A percentile compares a stretch with the other conserved stretches of the same genome.
phyloP scores from a whole-genome alignment of 2,329 filamentous ascomycete species.

The Pseudogymnoascus sp. region DNA sequence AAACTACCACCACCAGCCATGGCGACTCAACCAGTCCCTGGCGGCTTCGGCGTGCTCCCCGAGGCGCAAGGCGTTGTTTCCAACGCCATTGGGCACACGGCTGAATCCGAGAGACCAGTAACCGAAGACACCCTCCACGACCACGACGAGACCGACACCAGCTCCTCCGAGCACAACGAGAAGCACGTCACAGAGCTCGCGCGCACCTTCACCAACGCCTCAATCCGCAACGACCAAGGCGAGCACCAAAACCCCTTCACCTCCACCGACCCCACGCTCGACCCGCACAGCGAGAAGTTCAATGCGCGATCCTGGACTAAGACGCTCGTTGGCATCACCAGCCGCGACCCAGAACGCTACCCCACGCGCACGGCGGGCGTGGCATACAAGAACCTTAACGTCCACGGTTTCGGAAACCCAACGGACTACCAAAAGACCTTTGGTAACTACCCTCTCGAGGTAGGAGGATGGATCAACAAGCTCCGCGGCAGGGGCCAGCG shows the following conservation, averaged over 20 bases:
- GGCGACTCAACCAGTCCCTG: slow-evolving; percentile 1
- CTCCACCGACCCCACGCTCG: slow-evolving; percentile 43
- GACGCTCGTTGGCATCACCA: slow-evolving; percentile 42
- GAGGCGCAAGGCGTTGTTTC: background rate
- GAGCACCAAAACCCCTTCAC: slow-evolving; percentile 43
- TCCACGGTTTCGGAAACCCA: slow-evolving; percentile 59
- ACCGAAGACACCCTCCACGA: background rate
- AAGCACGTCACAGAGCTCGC: slow-evolving; percentile 21
- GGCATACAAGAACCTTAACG: slow-evolving; percentile 59
- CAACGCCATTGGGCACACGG: background rate
- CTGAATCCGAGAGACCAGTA: background rate
- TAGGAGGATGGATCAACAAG: slow-evolving; percentile 37
- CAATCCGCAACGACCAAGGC: slow-evolving; percentile 19
- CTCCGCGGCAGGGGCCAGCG: slow-evolving; percentile 44
- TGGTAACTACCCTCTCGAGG: slow-evolving; percentile 51
- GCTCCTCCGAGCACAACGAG: background rate
- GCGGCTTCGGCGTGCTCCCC: background rate
- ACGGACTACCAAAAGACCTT: slow-evolving; percentile 68
- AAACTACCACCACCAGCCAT: slow-evolving; percentile 2
- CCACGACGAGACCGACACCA: background rate
- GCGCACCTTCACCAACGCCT: slow-evolving; percentile 22
- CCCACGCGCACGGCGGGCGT: slow-evolving; percentile 55
- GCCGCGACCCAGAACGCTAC: slow-evolving; percentile 46
- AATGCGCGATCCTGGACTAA: slow-evolving; percentile 53
- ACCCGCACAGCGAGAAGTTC: slow-evolving; percentile 48